Base-by-base conservation (phyloP, 805 yeast species). In the Suhomyces emberorum region DNA sequence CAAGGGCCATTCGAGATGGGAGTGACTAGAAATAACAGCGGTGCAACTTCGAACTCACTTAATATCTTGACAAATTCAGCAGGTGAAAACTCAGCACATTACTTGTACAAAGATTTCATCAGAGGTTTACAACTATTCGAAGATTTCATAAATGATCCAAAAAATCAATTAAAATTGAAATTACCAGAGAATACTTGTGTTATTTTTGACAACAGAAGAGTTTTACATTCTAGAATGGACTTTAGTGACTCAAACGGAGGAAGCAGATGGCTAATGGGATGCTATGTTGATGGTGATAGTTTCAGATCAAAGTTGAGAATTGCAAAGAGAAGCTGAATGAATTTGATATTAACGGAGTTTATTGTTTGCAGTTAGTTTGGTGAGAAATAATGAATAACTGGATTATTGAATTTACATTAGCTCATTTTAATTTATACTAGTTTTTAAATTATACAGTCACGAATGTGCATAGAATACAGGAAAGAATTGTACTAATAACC, bases 1-100 rank as follows among this genome's bases (percentile, higher is more conserved):
- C 95, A 84, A 52, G 91, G 85, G 0, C 91, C 91, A 1, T 76
- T 79, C 39, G 87, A 82, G 44, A 61, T 59, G 37, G 79, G 79
- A 14, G 70, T 76, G n/a, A 65, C 69, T 12, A 59, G 59, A 10
- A 58, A 62, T 21, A 47, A 44, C 18, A 26, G 44, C 28, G 37
- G 46, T 4, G n/a, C 34, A 1, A 19, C 38, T 9, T 21, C 35
- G 10, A 28, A 26, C n/a, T 25, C 33, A 14, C 19, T 16, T 4
- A 32, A 42, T 5, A 29, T 35, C 6, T 28, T 42, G n/a, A 32
- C 43, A 15, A 30, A 32, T 16, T 34, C 46, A 8, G 67, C 63
- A 6, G 64, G 57, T 11, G 71, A 68, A 24, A 46, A 61, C 14
- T 64, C 69, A 5, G 69, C 68, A 35, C 41, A 21, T 28, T 59